Percentiles rank a stretch among this genome's conserved stretches.
These are phyloP conservation scores for Wickerhamomyces queroliae DNA, from an alignment of 805 yeast genomes.

Conservation along the genomic window DNA sequence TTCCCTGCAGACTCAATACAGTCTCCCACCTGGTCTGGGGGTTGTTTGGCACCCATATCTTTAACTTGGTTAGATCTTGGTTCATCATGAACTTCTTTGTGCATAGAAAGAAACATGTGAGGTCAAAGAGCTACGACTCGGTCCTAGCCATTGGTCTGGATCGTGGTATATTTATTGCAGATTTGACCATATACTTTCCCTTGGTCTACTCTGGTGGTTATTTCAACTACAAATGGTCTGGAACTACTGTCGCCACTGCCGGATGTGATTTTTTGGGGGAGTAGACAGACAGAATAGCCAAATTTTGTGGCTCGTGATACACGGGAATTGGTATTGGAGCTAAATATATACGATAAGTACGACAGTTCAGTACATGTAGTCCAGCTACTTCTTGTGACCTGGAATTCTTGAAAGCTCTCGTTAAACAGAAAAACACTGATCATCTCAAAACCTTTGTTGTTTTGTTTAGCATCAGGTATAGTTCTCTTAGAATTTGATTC, in stretches of 20 bases:
- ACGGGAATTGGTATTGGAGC: too few species aligned
- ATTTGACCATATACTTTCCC: slow-evolving; percentile 50
- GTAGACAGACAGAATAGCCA: too few species aligned
- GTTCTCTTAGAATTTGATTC: slow-evolving; percentile 3
- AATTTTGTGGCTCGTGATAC: too few species aligned
- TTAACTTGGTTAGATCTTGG: slow-evolving; percentile 41
- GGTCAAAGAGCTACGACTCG: slow-evolving; percentile 79
- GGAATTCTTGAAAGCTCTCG: too few species aligned
- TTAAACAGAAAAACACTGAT: too few species aligned
- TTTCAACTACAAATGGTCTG: slow-evolving; percentile 72
- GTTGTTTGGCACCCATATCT: too few species aligned
- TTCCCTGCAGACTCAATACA: too few species aligned
- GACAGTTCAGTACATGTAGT: too few species aligned
- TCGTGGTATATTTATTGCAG: slow-evolving; percentile 61
- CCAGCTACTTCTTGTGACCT: too few species aligned
- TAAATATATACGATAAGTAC: too few species aligned
- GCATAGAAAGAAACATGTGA: slow-evolving; percentile 47
- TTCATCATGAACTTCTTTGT: slow-evolving; percentile 51
- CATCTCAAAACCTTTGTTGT: slow-evolving; percentile 3
- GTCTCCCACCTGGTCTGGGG: too few species aligned
- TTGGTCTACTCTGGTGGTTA: slow-evolving; percentile 29
- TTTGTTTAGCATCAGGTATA: background rate
- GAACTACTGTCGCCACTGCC: slow-evolving; percentile 40
- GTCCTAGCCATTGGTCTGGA: slow-evolving; percentile 61
- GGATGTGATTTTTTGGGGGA: too few species aligned